Percentiles rank a stretch among this genome's conserved stretches.
Conservation (phyloP, 495 filamentous ascomycete species). For the Talaromyces liani region DNA sequence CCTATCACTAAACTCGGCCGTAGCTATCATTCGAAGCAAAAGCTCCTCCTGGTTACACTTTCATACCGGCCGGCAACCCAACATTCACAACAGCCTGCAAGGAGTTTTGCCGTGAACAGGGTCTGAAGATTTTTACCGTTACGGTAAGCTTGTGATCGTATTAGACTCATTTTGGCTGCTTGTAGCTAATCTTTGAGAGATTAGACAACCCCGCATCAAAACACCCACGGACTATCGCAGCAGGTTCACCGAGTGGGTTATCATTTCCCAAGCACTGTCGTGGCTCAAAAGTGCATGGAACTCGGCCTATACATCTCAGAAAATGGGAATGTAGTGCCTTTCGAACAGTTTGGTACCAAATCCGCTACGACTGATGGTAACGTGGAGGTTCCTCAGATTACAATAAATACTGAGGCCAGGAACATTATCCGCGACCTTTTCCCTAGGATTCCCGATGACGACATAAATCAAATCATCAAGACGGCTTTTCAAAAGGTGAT, state of each 20-base stretch:
- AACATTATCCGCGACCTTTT: slow-evolving; percentile 74
- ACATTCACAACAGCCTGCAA: slow-evolving; percentile 70
- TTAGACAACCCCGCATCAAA: slow-evolving; percentile 38
- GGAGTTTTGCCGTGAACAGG: slow-evolving; percentile 63
- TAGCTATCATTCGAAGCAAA: slow-evolving; percentile 43
- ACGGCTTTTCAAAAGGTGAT: slow-evolving; percentile 79
- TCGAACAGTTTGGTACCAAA: slow-evolving; percentile 9
- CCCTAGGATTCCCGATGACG: slow-evolving; percentile 73
- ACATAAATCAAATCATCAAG: slow-evolving; percentile 67
- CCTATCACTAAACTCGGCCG: background rate
- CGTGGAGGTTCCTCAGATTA: slow-evolving; percentile 41
- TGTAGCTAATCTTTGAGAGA: slow-evolving; percentile 4
- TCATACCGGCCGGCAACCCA: slow-evolving; percentile 76
- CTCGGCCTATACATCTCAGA: slow-evolving; percentile 33
- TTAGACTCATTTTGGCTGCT: background rate
- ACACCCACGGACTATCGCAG: slow-evolving; percentile 47
- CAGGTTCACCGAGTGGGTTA: slow-evolving; percentile 76
- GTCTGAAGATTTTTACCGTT: slow-evolving; percentile 66
- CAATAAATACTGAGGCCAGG: slow-evolving; percentile 65
- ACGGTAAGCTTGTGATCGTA: slow-evolving; percentile 49
- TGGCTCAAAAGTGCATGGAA: slow-evolving; percentile 46
- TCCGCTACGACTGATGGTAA: background rate
- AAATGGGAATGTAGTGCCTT: slow-evolving; percentile 34
- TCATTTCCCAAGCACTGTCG: slow-evolving; percentile 57
- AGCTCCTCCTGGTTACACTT: slow-evolving; percentile 72